These are phyloP conservation scores for Cytospora chrysosperma DNA, from an alignment of 2,329 filamentous ascomycete genomes.

Conservation along the genomic window DNA sequence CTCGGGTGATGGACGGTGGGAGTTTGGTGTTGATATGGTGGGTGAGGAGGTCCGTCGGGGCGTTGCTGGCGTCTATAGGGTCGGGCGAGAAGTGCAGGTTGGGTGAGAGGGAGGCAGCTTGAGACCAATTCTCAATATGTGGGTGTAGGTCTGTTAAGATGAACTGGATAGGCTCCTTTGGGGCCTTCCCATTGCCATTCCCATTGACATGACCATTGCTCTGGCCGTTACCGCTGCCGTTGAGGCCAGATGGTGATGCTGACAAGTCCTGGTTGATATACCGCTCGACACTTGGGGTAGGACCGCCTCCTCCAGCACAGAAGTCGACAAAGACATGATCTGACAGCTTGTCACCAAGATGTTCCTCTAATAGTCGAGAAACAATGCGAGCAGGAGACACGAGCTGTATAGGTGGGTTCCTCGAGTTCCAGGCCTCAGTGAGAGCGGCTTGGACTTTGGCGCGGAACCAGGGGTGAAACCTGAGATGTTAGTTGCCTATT, in stretches of 20 bases:
- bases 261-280: conserved; percentile 48
- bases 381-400: conserved; percentile 60
- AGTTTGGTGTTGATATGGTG: conserved; percentile 21
- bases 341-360: conserved; percentile 47
- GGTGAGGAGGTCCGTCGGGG: conserved; percentile 49
- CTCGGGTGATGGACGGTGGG: conserved; percentile 27
- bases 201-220: conserved; percentile 31
- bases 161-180: conserved; percentile 47
- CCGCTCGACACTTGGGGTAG: conserved; percentile 63
- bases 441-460: conserved; percentile 64
- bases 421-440: conserved; percentile 61
- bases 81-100: conserved; percentile 59
- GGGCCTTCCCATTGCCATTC: conserved; percentile 8
- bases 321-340: conserved; percentile 70
- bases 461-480: conserved; percentile 66
- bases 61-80: conserved; percentile 64
- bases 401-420: conserved; percentile 56
- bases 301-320: conserved; percentile 72
- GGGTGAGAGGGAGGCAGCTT: conserved; percentile 49
- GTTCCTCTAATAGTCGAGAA: conserved; percentile 53
- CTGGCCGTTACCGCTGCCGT: conserved; percentile 13
- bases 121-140: conserved; percentile 59
- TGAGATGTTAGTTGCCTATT: conserved; percentile 33
- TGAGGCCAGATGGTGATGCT: conserved; percentile 31
- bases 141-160: conserved; percentile 67